Evolutionary conservation across 2,329 filamentous ascomycete genomes (phyloP).

Genomic region (Colletotrichum sansevieriae): DNA sequence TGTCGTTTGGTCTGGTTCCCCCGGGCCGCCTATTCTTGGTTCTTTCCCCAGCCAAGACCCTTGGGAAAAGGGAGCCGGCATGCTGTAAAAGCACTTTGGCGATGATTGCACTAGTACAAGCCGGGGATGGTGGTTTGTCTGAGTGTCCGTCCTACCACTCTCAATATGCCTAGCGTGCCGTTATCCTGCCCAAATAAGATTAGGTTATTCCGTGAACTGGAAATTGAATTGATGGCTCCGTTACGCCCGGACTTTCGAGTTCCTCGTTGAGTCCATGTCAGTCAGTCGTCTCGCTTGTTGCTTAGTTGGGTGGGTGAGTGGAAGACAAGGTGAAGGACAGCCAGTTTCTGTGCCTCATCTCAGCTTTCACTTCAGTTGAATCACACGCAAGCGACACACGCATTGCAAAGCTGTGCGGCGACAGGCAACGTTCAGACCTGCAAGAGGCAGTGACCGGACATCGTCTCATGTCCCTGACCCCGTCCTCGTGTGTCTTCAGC

Average conservation of each 20-base stretch:
- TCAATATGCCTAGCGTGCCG: background rate
- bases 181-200: slow-evolving; percentile 1
- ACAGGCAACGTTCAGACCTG: background rate
- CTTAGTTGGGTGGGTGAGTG: background rate
- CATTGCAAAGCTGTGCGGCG: background rate
- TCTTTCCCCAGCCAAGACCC: slow-evolving; percentile 28
- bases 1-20: background rate
- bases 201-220: slow-evolving; percentile 14
- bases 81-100: background rate
- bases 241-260: slow-evolving; percentile 21
- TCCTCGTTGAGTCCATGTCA: slow-evolving; percentile 20
- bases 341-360: background rate
- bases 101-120: background rate
- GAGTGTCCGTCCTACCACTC: slow-evolving; percentile 29
- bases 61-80: background rate
- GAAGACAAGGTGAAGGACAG: no score
- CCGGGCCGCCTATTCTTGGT: slow-evolving; percentile 7
- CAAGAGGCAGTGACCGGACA: background rate
- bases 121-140: background rate
- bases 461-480: background rate
- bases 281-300: slow-evolving; percentile 7
- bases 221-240: slow-evolving; percentile 31
- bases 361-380: no score
- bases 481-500: background rate
- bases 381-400: background rate